These are phyloP conservation scores for Butyriboletus loyo DNA, from an alignment of 768 basidiomycete genomes.

Conservation along the genomic window DNA sequence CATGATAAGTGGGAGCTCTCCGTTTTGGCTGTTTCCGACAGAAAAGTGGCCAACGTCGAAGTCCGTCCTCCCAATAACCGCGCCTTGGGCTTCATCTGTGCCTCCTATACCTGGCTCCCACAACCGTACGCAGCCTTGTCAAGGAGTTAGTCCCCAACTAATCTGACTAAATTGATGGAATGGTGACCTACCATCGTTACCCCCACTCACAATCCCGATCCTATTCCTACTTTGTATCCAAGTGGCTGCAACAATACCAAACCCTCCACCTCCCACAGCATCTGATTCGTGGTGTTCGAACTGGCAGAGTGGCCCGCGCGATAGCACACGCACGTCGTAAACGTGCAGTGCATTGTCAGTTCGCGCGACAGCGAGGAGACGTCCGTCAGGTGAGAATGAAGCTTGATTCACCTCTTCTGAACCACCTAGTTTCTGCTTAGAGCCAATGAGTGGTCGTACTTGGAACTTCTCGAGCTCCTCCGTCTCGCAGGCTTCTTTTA, in stretches of 20 bases:
- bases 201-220: slow-evolving; percentile 57
- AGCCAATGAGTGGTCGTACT: background rate
- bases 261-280: slow-evolving; percentile 30
- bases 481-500: slow-evolving; percentile 24
- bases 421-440: slow-evolving; percentile 9
- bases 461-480: slow-evolving; percentile 37
- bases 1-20: slow-evolving; percentile 60
- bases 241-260: slow-evolving; percentile 49
- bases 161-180: background rate
- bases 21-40: slow-evolving; percentile 50
- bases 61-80: slow-evolving; percentile 47
- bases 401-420: slow-evolving; percentile 47
- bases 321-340: slow-evolving; percentile 59
- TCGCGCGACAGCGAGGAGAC: slow-evolving; percentile 58
- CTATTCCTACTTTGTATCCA: slow-evolving; percentile 49
- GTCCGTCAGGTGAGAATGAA: slow-evolving; percentile 57
- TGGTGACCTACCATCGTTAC: slow-evolving; percentile 54
- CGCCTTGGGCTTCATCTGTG: slow-evolving; percentile 41
- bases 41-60: slow-evolving; percentile 60
- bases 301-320: slow-evolving; percentile 42
- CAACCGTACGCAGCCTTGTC: slow-evolving; percentile 62
- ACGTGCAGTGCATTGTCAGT: slow-evolving; percentile 58
- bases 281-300: slow-evolving; percentile 47
- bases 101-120: slow-evolving; percentile 56
- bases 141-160: slow-evolving; percentile 3